Evolutionary conservation across 2,329 filamentous ascomycete species (phyloP).

Genomic region (Alternaria panax): DNA sequence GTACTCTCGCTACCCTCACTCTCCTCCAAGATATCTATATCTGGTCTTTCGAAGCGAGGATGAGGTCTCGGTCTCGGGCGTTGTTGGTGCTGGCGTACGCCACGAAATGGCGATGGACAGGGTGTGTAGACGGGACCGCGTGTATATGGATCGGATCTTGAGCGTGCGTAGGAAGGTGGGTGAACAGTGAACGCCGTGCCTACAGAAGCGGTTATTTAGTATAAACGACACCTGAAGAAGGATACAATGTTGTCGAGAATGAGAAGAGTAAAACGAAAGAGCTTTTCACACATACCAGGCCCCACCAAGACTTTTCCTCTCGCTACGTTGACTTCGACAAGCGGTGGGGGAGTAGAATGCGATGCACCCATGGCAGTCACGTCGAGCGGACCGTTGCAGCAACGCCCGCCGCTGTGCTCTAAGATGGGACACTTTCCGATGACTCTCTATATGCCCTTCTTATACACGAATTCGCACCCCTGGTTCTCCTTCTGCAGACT

Average conservation of each 20-base stretch:
- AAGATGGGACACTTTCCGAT: neutral
- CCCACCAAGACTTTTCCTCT: slow-evolving; percentile 32
- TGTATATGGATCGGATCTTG: neutral
- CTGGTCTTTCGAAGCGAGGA: neutral
- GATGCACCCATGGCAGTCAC: slow-evolving; percentile 29
- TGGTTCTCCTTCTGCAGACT: neutral
- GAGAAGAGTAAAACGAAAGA: neutral
- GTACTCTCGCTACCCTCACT: slow-evolving; percentile 13
- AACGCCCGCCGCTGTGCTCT: neutral
- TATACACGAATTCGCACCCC: neutral
- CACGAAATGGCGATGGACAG: neutral
- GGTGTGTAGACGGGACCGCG: slow-evolving; percentile 6
- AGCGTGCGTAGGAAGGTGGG: slow-evolving; percentile 1
- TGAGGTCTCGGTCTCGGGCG: neutral
- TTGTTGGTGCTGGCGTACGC: neutral
- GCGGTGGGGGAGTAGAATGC: slow-evolving; percentile 32
- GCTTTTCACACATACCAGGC: slow-evolving; percentile 10
- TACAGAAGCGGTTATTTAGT: neutral
- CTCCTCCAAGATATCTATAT: slow-evolving; percentile 4
- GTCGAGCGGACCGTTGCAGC: neutral
- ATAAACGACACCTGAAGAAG: neutral
- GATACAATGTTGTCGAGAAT: neutral
- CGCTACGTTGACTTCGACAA: slow-evolving; percentile 32
- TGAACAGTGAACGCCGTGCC: slow-evolving; percentile 15
- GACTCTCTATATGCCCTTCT: neutral